Evolutionary conservation across 441 rosid genomes (phyloP).

Genomic region (Gossypium davidsonii): DNA sequence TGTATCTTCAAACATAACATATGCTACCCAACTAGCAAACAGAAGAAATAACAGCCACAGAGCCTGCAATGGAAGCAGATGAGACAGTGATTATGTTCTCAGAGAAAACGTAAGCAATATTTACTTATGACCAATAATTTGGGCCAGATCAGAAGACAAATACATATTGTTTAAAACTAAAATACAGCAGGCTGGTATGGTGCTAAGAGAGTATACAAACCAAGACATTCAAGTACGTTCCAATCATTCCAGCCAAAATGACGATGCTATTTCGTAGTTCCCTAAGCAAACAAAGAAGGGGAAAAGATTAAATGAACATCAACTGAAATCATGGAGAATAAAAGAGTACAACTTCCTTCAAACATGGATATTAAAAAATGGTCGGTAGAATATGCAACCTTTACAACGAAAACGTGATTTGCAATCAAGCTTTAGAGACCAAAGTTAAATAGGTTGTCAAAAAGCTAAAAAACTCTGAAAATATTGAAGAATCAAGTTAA

Average conservation of each 20-base stretch:
- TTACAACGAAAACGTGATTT: neutral
- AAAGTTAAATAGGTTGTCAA: neutral
- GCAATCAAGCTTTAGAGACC: conserved; percentile 1
- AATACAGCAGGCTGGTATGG: neutral
- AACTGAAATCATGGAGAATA: conserved; percentile 6
- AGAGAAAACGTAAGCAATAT: neutral
- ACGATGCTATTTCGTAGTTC: conserved; percentile 58
- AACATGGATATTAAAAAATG: neutral
- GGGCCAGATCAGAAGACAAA: conserved; percentile 3
- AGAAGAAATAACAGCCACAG: conserved; percentile 80
- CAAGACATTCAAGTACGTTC: conserved; percentile 78
- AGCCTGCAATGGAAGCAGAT: conserved; percentile 56
- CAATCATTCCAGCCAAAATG: conserved; percentile 86
- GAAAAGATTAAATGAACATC: conserved; percentile 16
- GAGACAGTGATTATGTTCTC: conserved; percentile 14
- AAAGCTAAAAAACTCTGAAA: neutral
- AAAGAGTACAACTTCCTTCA: neutral
- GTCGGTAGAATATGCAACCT: neutral
- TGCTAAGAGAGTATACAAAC: conserved; percentile 42
- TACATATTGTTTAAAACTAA: neutral
- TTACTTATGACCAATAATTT: neutral
- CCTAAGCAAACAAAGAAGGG: conserved; percentile 34
- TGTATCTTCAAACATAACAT: conserved; percentile 94
- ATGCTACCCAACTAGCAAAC: conserved; percentile 90
- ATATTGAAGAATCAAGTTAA: conserved; percentile 3